Evolutionary conservation across 148 eudicot genomes (phyloP), one percentile per base, ranked within the genome.

Genomic region (Rheum nobile): DNA sequence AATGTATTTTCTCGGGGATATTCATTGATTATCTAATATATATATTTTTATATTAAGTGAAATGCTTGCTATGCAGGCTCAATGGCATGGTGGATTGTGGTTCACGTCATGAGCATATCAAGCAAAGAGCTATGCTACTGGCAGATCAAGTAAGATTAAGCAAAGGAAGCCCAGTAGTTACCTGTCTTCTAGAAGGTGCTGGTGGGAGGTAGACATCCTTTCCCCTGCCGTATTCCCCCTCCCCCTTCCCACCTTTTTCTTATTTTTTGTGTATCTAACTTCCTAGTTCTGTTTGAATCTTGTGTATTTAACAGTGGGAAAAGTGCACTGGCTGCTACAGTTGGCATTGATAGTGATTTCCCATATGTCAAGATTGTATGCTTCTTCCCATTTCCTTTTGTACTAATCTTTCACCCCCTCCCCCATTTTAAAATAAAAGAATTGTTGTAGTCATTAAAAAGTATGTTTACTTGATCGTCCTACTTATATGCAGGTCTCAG

Each of bases 31-130:
- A 26, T 21, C 65, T 57, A 14, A 10, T 57, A 24, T 1, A 4
- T 0, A 57, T 3, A 57, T 57, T 24, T 57, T 24, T 57, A 26
- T 24, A 57, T 57, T 24, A 26, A 57, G 6, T 22, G 31, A 9
- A 17, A 55, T 10, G 63, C 5, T 57, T 57, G 0, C 17, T 14
- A 75, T 83, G 65, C 86, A 94, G 97, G 84, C 93, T 91, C 22
- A 85, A 94, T 85, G 97, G 98, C 74, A 85, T 94, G 78, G 89
- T 94, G 80, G 97, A 89, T 61, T 94, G 95, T 87, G 97, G 97
- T 75, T 80, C 72, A 76, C 90, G 91, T n/a, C 98, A 94, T 74
- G 91, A 88, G 35, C 97, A 95, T 75, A 95, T 95, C 75, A 87
- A 80, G 74, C 91, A 83, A 78, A 87, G 98, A 79, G 78, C 96